Conservation (phyloP, 768 basidiomycete genomes). For the Coprinopsis marcescibilis region DNA sequence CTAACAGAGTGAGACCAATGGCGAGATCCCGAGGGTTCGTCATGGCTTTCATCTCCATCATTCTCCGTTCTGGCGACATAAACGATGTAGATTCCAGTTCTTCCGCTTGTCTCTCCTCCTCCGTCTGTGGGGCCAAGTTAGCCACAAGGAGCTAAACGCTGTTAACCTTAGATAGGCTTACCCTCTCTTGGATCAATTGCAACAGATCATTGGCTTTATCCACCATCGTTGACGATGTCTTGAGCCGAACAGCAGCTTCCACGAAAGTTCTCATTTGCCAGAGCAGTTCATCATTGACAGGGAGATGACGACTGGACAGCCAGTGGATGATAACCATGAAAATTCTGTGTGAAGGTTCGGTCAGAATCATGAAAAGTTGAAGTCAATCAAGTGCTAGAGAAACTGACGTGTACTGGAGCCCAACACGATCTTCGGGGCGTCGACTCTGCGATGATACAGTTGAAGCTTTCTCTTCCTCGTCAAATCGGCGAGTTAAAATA, state of each 20-base stretch:
- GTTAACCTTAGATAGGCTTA: constrained; percentile 11
- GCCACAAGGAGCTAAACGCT: too few species aligned
- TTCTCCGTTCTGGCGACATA: constrained; percentile 19
- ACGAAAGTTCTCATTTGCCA: constrained; percentile 33
- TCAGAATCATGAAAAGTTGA: background rate
- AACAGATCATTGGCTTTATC: constrained; percentile 28
- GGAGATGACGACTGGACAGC: constrained; percentile 26
- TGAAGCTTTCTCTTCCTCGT: constrained; percentile 23
- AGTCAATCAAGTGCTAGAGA: background rate
- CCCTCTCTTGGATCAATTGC: constrained; percentile 24
- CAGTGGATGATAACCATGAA: constrained; percentile 33
- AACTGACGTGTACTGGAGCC: constrained; percentile 32
- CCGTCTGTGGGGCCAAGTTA: background rate
- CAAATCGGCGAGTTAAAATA: constrained; percentile 32
- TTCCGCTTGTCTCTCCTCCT: background rate
- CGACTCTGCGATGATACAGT: background rate
- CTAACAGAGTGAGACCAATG: constrained; percentile 36
- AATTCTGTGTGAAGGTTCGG: constrained; percentile 20
- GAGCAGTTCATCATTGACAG: constrained; percentile 25
- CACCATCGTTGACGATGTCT: constrained; percentile 26
- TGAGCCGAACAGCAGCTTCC: constrained; percentile 21
- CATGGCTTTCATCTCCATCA: constrained; percentile 23
- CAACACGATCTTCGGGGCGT: constrained; percentile 23
- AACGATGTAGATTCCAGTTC: background rate
- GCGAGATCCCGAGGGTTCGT: constrained; percentile 36